phyloP scores from a whole-genome alignment of 768 basidiomycete genomes.

The Imleria badia region DNA sequence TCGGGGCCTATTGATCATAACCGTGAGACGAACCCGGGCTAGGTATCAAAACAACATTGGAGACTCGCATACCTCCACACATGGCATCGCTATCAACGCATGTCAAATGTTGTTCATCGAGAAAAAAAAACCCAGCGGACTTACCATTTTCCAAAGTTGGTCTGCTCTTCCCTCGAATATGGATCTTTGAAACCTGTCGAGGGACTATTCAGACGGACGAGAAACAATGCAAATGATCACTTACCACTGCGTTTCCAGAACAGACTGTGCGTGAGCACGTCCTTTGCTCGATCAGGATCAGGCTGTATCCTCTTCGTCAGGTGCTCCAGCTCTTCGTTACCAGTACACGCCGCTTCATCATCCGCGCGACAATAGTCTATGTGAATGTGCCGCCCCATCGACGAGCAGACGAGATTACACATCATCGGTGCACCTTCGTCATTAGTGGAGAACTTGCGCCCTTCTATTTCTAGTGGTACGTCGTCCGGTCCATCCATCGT shows the following conservation, averaged over 20 bases:
- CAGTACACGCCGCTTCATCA: conserved; percentile 35
- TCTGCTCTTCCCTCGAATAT: conserved; percentile 57
- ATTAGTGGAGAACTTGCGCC: conserved; percentile 50
- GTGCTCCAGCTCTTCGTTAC: conserved; percentile 46
- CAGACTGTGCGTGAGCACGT: conserved; percentile 51
- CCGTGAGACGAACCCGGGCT: background rate
- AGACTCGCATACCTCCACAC: conserved; percentile 43
- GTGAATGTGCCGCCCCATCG: conserved; percentile 58
- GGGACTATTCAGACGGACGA: background rate
- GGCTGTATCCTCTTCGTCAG: conserved; percentile 43
- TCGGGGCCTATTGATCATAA: conserved; percentile 43
- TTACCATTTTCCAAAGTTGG: conserved; percentile 54
- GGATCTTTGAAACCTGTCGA: conserved; percentile 59
- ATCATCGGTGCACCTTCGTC: conserved; percentile 65
- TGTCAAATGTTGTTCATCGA: background rate
- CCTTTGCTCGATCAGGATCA: conserved; percentile 47
- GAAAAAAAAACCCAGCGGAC: conserved; percentile 6
- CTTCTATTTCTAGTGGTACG: conserved; percentile 50
- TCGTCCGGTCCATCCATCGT: conserved; percentile 52
- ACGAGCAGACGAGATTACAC: conserved; percentile 55
- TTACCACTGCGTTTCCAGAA: conserved; percentile 61
- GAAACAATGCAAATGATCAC: background rate
- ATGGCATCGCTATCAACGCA: conserved; percentile 42
- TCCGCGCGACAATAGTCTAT: conserved; percentile 54
- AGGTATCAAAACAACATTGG: background rate